Conservation (phyloP, 2,329 filamentous ascomycete species). For the Verruconis gallopava region DNA sequence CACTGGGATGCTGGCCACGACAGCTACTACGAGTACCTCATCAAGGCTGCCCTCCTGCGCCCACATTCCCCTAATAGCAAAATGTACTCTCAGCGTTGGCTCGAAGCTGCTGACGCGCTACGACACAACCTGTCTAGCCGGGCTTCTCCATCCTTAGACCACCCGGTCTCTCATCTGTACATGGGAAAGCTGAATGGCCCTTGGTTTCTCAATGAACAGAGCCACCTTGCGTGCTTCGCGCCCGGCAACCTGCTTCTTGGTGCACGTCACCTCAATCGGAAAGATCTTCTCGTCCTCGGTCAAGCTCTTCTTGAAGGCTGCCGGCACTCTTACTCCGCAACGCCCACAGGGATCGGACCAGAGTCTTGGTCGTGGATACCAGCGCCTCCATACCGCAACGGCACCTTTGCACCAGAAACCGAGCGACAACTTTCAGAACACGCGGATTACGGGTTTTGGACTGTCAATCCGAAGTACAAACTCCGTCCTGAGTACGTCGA, state of each 20-base stretch:
- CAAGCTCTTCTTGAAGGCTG: slow-evolving; percentile 29
- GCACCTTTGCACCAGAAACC: slow-evolving; percentile 19
- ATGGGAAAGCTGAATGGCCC: slow-evolving; percentile 20
- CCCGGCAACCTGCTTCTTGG: slow-evolving; percentile 28
- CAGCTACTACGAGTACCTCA: slow-evolving; percentile 30
- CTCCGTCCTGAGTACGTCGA: slow-evolving; percentile 29
- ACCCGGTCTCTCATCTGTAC: slow-evolving; percentile 27
- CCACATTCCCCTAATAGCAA: slow-evolving; percentile 22
- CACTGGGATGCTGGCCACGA: slow-evolving; percentile 34
- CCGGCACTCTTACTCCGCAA: slow-evolving; percentile 24
- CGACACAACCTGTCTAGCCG: slow-evolving; percentile 24
- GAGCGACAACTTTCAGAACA: slow-evolving; percentile 20
- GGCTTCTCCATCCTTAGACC: slow-evolving; percentile 21
- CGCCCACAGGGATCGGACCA: slow-evolving; percentile 26
- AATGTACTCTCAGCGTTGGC: slow-evolving; percentile 22
- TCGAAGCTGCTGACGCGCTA: slow-evolving; percentile 23
- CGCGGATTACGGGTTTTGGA: slow-evolving; percentile 22
- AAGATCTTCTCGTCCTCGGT: slow-evolving; percentile 23
- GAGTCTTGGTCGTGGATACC: slow-evolving; percentile 28
- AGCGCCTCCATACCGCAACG: slow-evolving; percentile 22
- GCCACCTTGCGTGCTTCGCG: slow-evolving; percentile 28
- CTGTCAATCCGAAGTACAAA: slow-evolving; percentile 20
- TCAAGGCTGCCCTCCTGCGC: slow-evolving; percentile 28
- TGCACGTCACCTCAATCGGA: slow-evolving; percentile 20
- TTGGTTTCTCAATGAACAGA: slow-evolving; percentile 25